phyloP scores from a whole-genome alignment of 192 early-diverging fungal genomes.

The Fimicolochytrium jonesii region DNA sequence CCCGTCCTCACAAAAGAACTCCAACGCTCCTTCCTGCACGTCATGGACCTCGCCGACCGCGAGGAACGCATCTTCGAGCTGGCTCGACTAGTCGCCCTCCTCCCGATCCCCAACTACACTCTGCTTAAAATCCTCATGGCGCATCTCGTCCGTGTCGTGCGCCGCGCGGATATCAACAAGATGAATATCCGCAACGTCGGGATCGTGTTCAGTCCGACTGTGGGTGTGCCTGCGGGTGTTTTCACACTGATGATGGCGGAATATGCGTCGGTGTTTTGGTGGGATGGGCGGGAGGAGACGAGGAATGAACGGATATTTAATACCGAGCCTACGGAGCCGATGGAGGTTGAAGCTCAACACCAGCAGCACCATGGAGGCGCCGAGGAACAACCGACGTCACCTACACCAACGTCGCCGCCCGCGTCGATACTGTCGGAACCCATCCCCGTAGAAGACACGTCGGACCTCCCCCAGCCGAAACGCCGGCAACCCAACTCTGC shows the following conservation, averaged over 20 bases:
- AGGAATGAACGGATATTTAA: background rate
- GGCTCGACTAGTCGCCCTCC: conserved; percentile 64
- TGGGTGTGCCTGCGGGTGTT: conserved; percentile 90
- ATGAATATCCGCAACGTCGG: conserved; percentile 96
- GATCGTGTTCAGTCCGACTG: conserved; percentile 93
- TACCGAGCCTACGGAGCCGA: background rate
- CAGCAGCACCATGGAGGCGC: background rate
- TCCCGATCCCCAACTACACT: conserved; percentile 89
- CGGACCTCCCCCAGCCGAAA: conserved; percentile 12
- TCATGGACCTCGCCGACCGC: conserved; percentile 76
- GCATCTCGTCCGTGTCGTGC: conserved; percentile 87
- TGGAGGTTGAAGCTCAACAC: background rate
- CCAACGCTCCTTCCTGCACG: conserved; percentile 76
- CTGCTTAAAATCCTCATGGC: conserved; percentile 80
- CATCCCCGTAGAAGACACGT: background rate
- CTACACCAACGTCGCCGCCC: too few relatives aligned
- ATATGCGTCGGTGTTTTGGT: conserved; percentile 47
- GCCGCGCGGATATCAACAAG: conserved; percentile 75
- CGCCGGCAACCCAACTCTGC: conserved; percentile 20
- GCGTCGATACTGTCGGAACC: too few relatives aligned
- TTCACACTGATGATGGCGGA: conserved; percentile 89
- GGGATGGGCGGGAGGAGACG: conserved; percentile 18
- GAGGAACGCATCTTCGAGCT: conserved; percentile 79
- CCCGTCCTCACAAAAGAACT: conserved; percentile 87
- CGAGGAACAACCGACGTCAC: too few relatives aligned